A percentile compares a stretch with the other conserved stretches of the same genome.
phyloP scores from a whole-genome alignment of 495 filamentous ascomycete genomes.

The Talaromyces stipitatus region DNA sequence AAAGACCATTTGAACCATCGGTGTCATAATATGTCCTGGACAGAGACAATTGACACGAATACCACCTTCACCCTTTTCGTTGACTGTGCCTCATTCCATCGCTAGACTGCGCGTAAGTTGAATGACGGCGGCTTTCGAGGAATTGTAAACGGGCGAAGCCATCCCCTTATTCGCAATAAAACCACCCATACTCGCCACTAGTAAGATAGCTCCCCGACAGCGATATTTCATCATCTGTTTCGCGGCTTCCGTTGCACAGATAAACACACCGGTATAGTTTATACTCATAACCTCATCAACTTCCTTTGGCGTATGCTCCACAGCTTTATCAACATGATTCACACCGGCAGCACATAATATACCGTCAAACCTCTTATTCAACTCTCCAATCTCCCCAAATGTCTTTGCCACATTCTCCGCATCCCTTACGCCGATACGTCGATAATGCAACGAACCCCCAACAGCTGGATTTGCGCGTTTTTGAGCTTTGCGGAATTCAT shows the following conservation, averaged over 20 bases:
- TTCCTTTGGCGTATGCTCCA: slow-evolving; percentile 52
- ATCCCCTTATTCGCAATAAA: slow-evolving; percentile 61
- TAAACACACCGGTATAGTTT: slow-evolving; percentile 60
- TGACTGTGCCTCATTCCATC: slow-evolving; percentile 54
- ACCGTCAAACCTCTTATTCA: slow-evolving; percentile 49
- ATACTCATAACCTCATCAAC: slow-evolving; percentile 44
- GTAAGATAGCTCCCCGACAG: slow-evolving; percentile 48
- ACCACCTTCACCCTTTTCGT: slow-evolving; percentile 47
- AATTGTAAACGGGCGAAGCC: slow-evolving; percentile 52
- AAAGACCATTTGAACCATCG: slow-evolving; percentile 52
- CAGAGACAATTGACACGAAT: slow-evolving; percentile 52
- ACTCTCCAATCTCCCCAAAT: slow-evolving; percentile 38
- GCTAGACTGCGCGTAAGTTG: slow-evolving; percentile 54
- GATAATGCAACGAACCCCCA: slow-evolving; percentile 44
- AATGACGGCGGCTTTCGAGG: slow-evolving; percentile 53
- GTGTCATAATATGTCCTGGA: slow-evolving; percentile 54
- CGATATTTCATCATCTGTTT: slow-evolving; percentile 48
- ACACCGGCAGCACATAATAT: slow-evolving; percentile 64
- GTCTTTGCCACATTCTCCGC: slow-evolving; percentile 30
- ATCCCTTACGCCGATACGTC: slow-evolving; percentile 47
- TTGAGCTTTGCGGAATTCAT: slow-evolving; percentile 30
- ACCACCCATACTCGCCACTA: slow-evolving; percentile 71
- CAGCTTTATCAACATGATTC: slow-evolving; percentile 54
- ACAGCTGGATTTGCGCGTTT: slow-evolving; percentile 27
- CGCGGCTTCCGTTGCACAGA: slow-evolving; percentile 58